These are phyloP conservation scores for Austroboletus olivaceoglutinosus DNA, from an alignment of 1,284 basidiomycete species.

Conservation along the genomic window DNA sequence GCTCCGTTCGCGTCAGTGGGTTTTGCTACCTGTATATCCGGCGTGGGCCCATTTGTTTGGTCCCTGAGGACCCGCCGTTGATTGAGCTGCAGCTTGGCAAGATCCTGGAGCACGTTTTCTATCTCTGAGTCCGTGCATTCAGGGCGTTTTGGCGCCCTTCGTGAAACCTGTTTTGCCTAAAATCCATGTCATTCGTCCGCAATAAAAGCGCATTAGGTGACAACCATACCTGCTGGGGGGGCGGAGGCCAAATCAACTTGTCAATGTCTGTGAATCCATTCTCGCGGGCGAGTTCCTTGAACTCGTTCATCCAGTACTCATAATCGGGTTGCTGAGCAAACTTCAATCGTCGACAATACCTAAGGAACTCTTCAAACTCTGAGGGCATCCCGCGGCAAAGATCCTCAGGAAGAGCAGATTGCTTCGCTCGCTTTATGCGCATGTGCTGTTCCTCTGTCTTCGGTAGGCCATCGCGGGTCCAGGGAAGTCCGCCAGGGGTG, in stretches of 20 bases:
- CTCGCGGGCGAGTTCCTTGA: constrained; percentile 55
- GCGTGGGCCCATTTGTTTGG: constrained; percentile 43
- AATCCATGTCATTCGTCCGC: not conserved
- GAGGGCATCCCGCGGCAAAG: constrained; percentile 66
- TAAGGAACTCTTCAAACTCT: constrained; percentile 71
- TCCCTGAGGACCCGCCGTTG: constrained; percentile 50
- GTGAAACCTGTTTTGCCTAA: constrained; percentile 26
- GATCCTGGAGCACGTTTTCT: constrained; percentile 52
- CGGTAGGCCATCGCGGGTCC: constrained; percentile 74
- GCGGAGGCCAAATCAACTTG: constrained; percentile 69
- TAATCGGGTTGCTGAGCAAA: constrained; percentile 71
- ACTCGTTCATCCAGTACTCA: constrained; percentile 56
- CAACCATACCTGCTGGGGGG: constrained; percentile 32
- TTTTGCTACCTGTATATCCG: constrained; percentile 33
- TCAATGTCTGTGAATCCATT: constrained; percentile 56
- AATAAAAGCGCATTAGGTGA: not conserved
- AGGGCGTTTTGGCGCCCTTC: constrained; percentile 31
- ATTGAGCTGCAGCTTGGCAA: constrained; percentile 56
- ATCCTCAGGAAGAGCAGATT: constrained; percentile 54
- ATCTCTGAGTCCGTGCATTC: constrained; percentile 40
- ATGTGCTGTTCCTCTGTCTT: constrained; percentile 62
- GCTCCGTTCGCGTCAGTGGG: constrained; percentile 29
- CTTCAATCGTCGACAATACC: constrained; percentile 63
- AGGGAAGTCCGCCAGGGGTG: constrained; percentile 68
- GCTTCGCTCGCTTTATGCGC: constrained; percentile 60